These are phyloP conservation scores for Colletotrichum filicis DNA, from an alignment of 2,329 filamentous ascomycete genomes.

Conservation along the genomic window DNA sequence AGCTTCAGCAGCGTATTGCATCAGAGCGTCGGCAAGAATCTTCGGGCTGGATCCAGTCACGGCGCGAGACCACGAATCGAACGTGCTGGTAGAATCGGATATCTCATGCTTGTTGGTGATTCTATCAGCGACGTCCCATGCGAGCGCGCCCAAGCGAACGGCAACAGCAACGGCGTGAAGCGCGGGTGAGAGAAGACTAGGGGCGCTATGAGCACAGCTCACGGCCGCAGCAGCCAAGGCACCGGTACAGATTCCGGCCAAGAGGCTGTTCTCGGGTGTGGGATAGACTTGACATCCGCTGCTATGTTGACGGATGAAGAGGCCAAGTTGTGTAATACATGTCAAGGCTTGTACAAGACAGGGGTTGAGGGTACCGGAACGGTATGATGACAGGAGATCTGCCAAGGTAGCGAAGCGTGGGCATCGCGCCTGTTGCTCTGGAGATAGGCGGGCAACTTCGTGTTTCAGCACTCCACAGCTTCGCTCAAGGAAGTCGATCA, in stretches of 20 bases:
- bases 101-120: not conserved
- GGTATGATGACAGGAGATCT: not conserved
- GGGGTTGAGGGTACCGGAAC: not conserved
- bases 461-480: slow-evolving; percentile 12
- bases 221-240: slow-evolving; percentile 14
- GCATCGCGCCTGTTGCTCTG: slow-evolving; percentile 2
- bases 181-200: not conserved
- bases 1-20: not conserved
- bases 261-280: not conserved
- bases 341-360: slow-evolving; percentile 6
- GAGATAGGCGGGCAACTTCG: slow-evolving; percentile 1
- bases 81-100: not conserved
- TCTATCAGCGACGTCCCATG: not conserved
- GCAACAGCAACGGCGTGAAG: slow-evolving; percentile 5
- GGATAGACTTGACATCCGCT: slow-evolving; percentile 14
- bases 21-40: not conserved
- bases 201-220: slow-evolving; percentile 9
- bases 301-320: slow-evolving; percentile 20
- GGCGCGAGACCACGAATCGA: slow-evolving; percentile 4
- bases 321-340: slow-evolving; percentile 18
- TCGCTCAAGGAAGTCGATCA: slow-evolving; percentile 12
- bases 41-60: not conserved
- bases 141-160: not conserved
- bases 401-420: not conserved
- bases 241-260: slow-evolving; percentile 6